Evolutionary conservation across 1,139 yeast species (phyloP).

Genomic region (Geotrichum aggregatum): DNA sequence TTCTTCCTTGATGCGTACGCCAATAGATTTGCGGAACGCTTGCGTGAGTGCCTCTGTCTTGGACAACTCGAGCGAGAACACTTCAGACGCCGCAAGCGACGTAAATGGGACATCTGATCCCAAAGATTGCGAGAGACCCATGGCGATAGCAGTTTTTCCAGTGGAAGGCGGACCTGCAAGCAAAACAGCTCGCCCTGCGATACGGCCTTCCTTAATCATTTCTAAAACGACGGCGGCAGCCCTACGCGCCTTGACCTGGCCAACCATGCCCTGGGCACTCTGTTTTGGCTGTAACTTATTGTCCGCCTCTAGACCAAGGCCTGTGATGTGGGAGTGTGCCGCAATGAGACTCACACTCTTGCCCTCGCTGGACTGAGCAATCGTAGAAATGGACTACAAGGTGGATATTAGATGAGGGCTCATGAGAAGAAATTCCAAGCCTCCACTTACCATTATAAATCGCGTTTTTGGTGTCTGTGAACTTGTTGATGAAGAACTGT

Average conservation of each 20-base stretch:
- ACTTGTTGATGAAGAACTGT: too few species aligned
- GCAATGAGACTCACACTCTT: constrained; percentile 57
- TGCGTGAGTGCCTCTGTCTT: constrained; percentile 95
- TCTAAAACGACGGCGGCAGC: constrained; percentile 93
- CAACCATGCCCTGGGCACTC: constrained; percentile 91
- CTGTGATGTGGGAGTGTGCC: constrained; percentile 94
- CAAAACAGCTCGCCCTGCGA: constrained; percentile 94
- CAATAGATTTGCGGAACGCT: constrained; percentile 92
- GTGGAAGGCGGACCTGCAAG: constrained; percentile 98
- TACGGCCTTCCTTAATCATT: constrained; percentile 89
- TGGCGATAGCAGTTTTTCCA: constrained; percentile 98
- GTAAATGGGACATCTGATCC: constrained; percentile 95
- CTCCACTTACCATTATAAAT: too few species aligned
- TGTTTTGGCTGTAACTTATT: constrained; percentile 81
- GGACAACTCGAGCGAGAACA: constrained; percentile 82
- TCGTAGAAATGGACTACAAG: constrained; percentile 36
- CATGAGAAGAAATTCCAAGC: too few species aligned
- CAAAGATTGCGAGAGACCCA: constrained; percentile 87
- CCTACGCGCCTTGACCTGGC: constrained; percentile 87
- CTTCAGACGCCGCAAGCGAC: constrained; percentile 89
- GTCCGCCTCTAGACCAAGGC: constrained; percentile 72
- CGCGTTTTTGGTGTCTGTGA: too few species aligned
- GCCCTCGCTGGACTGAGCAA: constrained; percentile 40
- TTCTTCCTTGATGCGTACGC: constrained; percentile 92
- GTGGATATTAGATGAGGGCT: too few species aligned